Evolutionary conservation across 345 rosid genomes (phyloP), one percentile per base, ranked within the genome.

Genomic region (Arabidopsis suecica): DNA sequence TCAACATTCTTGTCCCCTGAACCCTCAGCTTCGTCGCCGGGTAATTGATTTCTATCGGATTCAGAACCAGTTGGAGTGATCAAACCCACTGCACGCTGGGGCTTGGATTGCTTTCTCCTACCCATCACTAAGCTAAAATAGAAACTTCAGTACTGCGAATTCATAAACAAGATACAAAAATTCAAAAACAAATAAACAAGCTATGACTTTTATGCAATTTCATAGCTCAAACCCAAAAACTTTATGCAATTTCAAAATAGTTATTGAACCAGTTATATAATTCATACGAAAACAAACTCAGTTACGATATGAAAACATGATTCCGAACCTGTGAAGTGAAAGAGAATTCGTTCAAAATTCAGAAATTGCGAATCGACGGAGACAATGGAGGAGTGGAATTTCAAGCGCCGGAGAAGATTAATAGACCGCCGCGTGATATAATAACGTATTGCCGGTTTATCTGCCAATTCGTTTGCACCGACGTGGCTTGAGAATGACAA

Each of bases 61-160:
- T 82, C 81, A 14, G 54, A 78, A 66, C 48, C 81, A 71, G 60
- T 65, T 56, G 74, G 77, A 58, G 80, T 73, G 23, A 80, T 8
- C 77, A 83, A 47, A 12, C 82, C 89, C 44, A 84, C 88, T 0
- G 99, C 90, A 59, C 96, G 85, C 38, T 81, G 91, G 1, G 99
- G 96, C 58, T 83, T 86, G 53, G 88, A 65, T 75, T 90, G 97
- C 84, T 95, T 92, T 84, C 87, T 92, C 79, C 93, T 83, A 53
- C 97, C 99, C 97, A 90, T 92, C 75, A 71, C 89, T 84, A 65
- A 40, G 13, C 50, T 49, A 69, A 61, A 51, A 71, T n/a, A 62
- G 32, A 68, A 70, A 62, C 72, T 30, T 25, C 60, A 75, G 61
- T 40, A 41, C 66, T 9, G 20, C 20, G 14, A 68, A 57, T 3